A percentile compares a stretch with the other conserved stretches of the same genome.
These are phyloP conservation scores for Cenchrus purpureus DNA, from an alignment of 176 grass and related monocot species.

Conservation along the genomic window DNA sequence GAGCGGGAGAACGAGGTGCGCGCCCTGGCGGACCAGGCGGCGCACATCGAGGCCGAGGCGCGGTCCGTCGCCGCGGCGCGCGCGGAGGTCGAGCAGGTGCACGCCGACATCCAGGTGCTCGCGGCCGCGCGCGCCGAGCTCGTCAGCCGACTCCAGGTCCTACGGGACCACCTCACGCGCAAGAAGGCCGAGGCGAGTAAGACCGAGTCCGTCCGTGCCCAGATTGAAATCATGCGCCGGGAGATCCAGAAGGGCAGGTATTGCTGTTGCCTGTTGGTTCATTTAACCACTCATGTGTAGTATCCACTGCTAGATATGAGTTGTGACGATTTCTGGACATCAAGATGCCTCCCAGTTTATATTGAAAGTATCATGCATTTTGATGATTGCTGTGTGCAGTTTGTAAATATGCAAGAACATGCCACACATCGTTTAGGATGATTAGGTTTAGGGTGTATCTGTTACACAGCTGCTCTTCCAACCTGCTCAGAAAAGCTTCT, in stretches of 20 bases:
- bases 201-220: conserved; percentile 37
- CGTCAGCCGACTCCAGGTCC: conserved; percentile 47
- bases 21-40: conserved; percentile 50
- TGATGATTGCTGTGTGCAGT: background rate
- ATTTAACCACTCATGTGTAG: background rate
- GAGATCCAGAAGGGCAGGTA: conserved; percentile 99
- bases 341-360: background rate
- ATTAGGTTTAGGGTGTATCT: conserved; percentile 7
- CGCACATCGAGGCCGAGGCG: conserved; percentile 68
- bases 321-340: background rate
- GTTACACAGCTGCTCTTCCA: background rate
- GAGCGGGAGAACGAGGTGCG: conserved; percentile 58
- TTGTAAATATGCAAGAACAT: background rate
- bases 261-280: conserved; percentile 1
- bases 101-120: conserved; percentile 62
- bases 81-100: conserved; percentile 56
- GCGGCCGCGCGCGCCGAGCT: conserved; percentile 52
- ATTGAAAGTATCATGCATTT: background rate
- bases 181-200: conserved; percentile 50
- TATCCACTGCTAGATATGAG: background rate
- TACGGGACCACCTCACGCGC: conserved; percentile 51
- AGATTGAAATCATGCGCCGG: conserved; percentile 83
- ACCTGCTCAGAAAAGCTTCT: background rate
- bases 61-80: conserved; percentile 48
- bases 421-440: conserved; percentile 1